phyloP scores from a whole-genome alignment of 768 basidiomycete genomes.

The Paxillus rubicundulus region DNA sequence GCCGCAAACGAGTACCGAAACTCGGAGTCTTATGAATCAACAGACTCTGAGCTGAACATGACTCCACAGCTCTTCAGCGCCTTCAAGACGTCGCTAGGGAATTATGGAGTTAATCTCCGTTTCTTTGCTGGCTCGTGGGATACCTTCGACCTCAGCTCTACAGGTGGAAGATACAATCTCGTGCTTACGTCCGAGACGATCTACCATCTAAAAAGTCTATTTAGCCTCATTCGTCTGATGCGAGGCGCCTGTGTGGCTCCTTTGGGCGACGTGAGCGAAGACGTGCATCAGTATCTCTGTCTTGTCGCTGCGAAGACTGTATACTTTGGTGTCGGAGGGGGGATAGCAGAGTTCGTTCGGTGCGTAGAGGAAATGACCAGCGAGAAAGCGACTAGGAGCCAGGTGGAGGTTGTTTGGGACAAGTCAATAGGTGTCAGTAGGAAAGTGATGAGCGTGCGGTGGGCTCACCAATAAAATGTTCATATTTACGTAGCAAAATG shows the following conservation, averaged over 20 bases:
- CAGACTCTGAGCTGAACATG: conserved; percentile 59
- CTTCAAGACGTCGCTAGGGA: conserved; percentile 59
- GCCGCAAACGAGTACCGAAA: conserved; percentile 49
- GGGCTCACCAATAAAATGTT: conserved; percentile 31
- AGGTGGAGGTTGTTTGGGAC: conserved; percentile 63
- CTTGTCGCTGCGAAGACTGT: conserved; percentile 89
- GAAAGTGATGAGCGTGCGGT: conserved; percentile 61
- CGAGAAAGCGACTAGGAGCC: conserved; percentile 28
- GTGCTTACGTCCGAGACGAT: conserved; percentile 93
- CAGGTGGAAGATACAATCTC: conserved; percentile 55
- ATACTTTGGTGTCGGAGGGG: conserved; percentile 95
- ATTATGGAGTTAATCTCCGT: conserved; percentile 54
- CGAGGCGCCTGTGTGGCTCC: conserved; percentile 33
- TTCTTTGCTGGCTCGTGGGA: conserved; percentile 88
- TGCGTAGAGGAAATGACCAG: conserved; percentile 35
- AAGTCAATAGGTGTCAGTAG: conserved; percentile 67
- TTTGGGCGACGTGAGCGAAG: neutral
- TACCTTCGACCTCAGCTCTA: conserved; percentile 38
- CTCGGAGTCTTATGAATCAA: conserved; percentile 23
- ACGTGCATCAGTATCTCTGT: conserved; percentile 37
- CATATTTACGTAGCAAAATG: no score
- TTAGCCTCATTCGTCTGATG: conserved; percentile 56
- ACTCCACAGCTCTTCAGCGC: conserved; percentile 59
- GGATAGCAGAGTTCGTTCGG: conserved; percentile 69
- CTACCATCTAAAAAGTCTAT: conserved; percentile 67